Conservation (phyloP, 1,139 yeast species). For the Magnusiomyces fungicola region DNA sequence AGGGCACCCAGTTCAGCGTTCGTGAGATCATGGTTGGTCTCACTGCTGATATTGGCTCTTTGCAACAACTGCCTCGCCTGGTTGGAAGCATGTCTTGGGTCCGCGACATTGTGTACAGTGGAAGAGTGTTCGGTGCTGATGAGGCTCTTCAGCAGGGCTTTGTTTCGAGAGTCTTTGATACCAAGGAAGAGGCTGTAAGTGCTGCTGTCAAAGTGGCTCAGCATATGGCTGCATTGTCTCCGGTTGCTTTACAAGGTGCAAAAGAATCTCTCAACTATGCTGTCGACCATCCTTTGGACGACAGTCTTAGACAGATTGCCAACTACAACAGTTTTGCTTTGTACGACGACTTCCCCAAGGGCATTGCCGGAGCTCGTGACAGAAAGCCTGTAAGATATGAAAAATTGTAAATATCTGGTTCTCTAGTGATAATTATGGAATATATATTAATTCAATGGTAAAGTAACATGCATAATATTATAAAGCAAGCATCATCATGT, state of each 20-base stretch:
- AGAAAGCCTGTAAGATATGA: conserved; percentile 29
- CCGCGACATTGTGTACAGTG: conserved; percentile 59
- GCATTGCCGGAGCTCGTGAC: conserved; percentile 26
- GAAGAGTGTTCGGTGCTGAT: conserved; percentile 46
- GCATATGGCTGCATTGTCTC: conserved; percentile 42
- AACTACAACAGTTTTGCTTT: conserved; percentile 44
- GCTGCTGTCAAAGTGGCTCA: conserved; percentile 46
- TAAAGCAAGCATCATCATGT: background rate
- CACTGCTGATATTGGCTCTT: conserved; percentile 73
- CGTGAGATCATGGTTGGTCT: conserved; percentile 69
- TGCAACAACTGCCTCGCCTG: conserved; percentile 57
- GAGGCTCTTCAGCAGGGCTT: conserved; percentile 54
- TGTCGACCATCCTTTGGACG: conserved; percentile 38
- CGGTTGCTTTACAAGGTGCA: conserved; percentile 62
- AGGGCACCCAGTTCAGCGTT: conserved; percentile 50
- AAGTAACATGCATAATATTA: background rate
- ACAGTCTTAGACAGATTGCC: conserved; percentile 50
- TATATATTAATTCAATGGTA: background rate
- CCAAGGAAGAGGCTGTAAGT: conserved; percentile 44
- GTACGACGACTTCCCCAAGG: conserved; percentile 32
- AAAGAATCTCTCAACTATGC: conserved; percentile 52
- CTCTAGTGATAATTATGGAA: too few species aligned
- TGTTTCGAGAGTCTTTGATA: conserved; percentile 42
- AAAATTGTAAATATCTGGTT: conserved; percentile 23
- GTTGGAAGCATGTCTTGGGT: conserved; percentile 53